Conservation (phyloP, 1,284 basidiomycete species). For the Pseudomicrostroma phylloplanum region DNA sequence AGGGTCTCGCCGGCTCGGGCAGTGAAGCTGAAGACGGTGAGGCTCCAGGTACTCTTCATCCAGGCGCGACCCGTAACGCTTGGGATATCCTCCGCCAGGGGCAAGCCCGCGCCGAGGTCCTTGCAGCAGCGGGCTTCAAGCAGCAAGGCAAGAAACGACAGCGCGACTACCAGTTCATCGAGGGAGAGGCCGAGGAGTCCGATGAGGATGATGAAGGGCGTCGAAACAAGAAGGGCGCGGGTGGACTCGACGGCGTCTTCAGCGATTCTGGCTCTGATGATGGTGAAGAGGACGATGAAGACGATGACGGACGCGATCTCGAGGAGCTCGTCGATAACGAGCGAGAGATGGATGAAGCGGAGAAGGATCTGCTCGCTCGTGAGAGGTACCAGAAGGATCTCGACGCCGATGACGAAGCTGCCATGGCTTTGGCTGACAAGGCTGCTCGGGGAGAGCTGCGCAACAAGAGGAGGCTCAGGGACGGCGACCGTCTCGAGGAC, state of each 20-base stretch:
- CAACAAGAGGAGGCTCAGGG: slow-evolving; percentile 23
- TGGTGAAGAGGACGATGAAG: slow-evolving; percentile 34
- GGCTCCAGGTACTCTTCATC: neutral
- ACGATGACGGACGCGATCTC: slow-evolving; percentile 38
- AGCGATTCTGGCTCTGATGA: slow-evolving; percentile 24
- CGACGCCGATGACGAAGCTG: slow-evolving; percentile 33
- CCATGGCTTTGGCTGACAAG: slow-evolving; percentile 35
- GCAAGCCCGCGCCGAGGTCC: neutral
- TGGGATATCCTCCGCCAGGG: slow-evolving; percentile 6
- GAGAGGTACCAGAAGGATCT: slow-evolving; percentile 33
- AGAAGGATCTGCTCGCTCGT: slow-evolving; percentile 33
- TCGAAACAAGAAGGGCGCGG: slow-evolving; percentile 18
- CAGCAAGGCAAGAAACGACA: slow-evolving; percentile 23
- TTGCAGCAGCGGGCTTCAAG: neutral
- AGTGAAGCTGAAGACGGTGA: slow-evolving; percentile 6
- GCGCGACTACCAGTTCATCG: slow-evolving; percentile 29
- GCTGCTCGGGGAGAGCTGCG: slow-evolving; percentile 33
- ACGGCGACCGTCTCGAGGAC: slow-evolving; percentile 24
- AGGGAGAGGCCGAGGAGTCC: slow-evolving; percentile 48
- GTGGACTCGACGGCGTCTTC: slow-evolving; percentile 40
- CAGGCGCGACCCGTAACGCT: neutral
- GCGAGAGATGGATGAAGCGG: slow-evolving; percentile 37
- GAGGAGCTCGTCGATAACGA: slow-evolving; percentile 42
- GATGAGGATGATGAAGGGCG: slow-evolving; percentile 37
- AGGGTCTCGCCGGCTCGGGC: neutral